Conservation (phyloP, 169 alveolate species). For the Babesia ovis region DNA sequence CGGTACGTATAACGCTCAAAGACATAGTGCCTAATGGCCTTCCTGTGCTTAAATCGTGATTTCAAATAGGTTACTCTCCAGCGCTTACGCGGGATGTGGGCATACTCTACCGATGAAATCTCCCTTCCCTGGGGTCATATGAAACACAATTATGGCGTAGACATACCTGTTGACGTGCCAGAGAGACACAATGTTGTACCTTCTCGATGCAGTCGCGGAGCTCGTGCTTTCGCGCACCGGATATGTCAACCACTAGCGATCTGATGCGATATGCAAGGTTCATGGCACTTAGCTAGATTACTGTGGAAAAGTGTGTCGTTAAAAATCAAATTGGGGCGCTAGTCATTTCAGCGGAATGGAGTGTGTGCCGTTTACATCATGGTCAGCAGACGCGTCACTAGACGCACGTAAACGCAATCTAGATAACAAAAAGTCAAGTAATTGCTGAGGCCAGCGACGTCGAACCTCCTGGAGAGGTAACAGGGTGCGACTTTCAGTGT, state of each 20-base stretch:
- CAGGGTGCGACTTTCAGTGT: conserved; percentile 57
- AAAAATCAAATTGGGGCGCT: background rate
- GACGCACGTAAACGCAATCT: conserved; percentile 57
- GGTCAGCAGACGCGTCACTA: conserved; percentile 30
- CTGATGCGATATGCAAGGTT: conserved; percentile 18
- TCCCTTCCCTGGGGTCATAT: conserved; percentile 6
- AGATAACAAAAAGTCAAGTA: conserved; percentile 62
- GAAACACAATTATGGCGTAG: background rate
- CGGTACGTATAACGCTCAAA: conserved; percentile 75
- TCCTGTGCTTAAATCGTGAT: conserved; percentile 75
- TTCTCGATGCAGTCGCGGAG: conserved; percentile 37
- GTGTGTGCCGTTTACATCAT: conserved; percentile 14
- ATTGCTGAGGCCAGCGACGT: conserved; percentile 69
- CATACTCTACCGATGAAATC: conserved; percentile 37
- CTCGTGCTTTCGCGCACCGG: conserved; percentile 60
- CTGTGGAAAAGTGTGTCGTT: background rate
- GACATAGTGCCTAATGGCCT: conserved; percentile 78
- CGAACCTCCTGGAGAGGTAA: conserved; percentile 67
- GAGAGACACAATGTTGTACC: conserved; percentile 17
- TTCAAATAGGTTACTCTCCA: conserved; percentile 76
- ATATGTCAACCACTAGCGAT: conserved; percentile 30
- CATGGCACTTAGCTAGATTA: conserved; percentile 23
- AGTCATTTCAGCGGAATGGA: conserved; percentile 11
- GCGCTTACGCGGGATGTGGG: conserved; percentile 69
- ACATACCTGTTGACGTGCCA: conserved; percentile 42